These are phyloP conservation scores for Litchi chinensis DNA, from an alignment of 345 rosid species.

Conservation along the genomic window DNA sequence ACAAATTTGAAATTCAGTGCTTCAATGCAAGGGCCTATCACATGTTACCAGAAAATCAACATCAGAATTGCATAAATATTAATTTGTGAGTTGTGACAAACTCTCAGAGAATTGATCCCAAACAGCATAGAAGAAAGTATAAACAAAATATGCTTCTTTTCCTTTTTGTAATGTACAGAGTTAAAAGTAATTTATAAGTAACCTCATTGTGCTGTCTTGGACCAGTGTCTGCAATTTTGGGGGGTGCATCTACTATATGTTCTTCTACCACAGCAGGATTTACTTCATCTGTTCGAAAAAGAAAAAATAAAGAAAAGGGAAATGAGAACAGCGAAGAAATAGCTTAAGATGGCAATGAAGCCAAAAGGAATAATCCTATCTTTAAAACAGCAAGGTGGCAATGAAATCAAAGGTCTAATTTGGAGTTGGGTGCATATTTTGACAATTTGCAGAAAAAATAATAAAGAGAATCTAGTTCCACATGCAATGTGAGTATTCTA, in stretches of 20 bases:
- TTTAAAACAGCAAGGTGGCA: neutral
- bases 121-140: neutral
- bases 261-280: slow-evolving; percentile 34
- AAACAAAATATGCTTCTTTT: neutral
- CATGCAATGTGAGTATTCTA: neutral
- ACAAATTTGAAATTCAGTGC: neutral
- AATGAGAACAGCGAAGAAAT: slow-evolving; percentile 11
- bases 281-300: slow-evolving; percentile 42
- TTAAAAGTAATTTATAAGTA: neutral
- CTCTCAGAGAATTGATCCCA: slow-evolving; percentile 2
- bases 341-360: neutral
- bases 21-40: neutral
- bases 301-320: slow-evolving; percentile 13
- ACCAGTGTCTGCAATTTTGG: slow-evolving; percentile 34
- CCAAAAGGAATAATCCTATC: neutral
- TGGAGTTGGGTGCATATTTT: neutral
- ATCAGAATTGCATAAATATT: neutral
- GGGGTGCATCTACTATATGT: slow-evolving; percentile 31
- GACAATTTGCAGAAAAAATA: neutral
- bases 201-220: slow-evolving; percentile 39
- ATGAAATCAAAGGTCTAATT: neutral
- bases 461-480: neutral
- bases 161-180: neutral
- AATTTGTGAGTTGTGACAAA: neutral
- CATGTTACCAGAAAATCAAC: neutral